Evolutionary conservation across 768 basidiomycete genomes (phyloP), one percentile per base, ranked within the genome.

Genomic region (Paxillus rubicundulus): DNA sequence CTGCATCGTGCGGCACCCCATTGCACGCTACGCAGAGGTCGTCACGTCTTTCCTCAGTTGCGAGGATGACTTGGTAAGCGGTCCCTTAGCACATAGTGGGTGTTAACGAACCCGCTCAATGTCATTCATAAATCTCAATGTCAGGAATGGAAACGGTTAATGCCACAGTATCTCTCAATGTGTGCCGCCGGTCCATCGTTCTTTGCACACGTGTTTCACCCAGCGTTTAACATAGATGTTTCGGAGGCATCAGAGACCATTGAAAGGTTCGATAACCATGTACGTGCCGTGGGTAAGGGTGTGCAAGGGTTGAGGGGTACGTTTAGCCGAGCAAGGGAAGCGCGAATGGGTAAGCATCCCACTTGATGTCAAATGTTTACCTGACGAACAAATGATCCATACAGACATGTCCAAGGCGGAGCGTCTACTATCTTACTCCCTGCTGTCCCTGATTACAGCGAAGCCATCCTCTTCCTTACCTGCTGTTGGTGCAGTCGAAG

Each of bases 351-450:
- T 88, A 42, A 44, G 78, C 66, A 6, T 37, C 27, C 17, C 1
- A 9, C 46, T 47, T 52, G 12, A 21, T 47, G 5, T n/a, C 40
- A 44, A 45, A 41, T 10, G 16, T 30, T 17, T 21, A 8, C 0
- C 30, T 48, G 45, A 43, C 20, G 17, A 12, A 45, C 30, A 17
- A 34, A 41, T n/a, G 55, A 18, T 33, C 2, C 28, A 16, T 42
- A n/a, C 53, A 90, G 90, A 89, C 60, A 89, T 89, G 82, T 86
- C 86, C 24, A 85, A 85, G 63, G 82, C 85, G 0, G 88, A 90
- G 59, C 79, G 88, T 8, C 63, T 86, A 2, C 72, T 92, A 9
- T 87, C 87, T 0, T 89, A 86, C 60, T 82, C 87, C 0, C 69
- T 92, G 1, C 67, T 90, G 6, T 87, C 87, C 0, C 71, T 92